phyloP scores from a whole-genome alignment of 352 stramenopile genomes.

The Peronospora destructor region DNA sequence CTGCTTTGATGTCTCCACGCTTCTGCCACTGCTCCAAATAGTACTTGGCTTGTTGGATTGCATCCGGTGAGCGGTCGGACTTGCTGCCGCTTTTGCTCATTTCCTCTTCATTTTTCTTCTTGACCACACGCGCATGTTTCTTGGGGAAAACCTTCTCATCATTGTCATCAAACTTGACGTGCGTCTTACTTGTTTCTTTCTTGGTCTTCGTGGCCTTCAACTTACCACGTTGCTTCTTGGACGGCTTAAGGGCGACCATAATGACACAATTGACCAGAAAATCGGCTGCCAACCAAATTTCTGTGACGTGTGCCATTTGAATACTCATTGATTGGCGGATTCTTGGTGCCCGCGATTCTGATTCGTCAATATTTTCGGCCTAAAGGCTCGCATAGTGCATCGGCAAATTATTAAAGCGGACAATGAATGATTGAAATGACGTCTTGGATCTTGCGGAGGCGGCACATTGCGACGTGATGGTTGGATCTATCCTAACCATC shows the following conservation, averaged over 20 bases:
- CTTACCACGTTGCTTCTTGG: conserved; percentile 78
- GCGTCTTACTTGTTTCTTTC: conserved; percentile 28
- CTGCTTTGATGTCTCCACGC: conserved; percentile 38
- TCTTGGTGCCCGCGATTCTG: conserved; percentile 6
- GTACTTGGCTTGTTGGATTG: conserved; percentile 76
- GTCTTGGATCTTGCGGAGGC: too few relatives aligned
- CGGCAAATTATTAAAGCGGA: too few relatives aligned
- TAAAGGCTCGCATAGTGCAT: not conserved
- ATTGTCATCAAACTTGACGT: conserved; percentile 66
- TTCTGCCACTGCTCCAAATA: conserved; percentile 76
- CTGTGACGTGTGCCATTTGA: conserved; percentile 15
- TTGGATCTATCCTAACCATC: too few relatives aligned
- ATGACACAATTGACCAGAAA: conserved; percentile 6
- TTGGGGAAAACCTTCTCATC: conserved; percentile 43
- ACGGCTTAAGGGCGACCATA: conserved; percentile 54
- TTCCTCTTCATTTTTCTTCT: conserved; percentile 24
- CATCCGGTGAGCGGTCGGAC: conserved; percentile 63
- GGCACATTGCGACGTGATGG: too few relatives aligned
- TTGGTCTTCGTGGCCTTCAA: conserved; percentile 34
- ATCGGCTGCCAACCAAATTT: conserved; percentile 23
- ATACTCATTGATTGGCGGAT: conserved; percentile 35
- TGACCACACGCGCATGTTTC: conserved; percentile 36
- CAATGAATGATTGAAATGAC: too few relatives aligned
- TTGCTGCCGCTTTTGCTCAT: conserved; percentile 51
- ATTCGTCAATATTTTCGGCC: conserved; percentile 32